These are phyloP conservation scores for Coemansia pectinata DNA, from an alignment of 192 early-diverging fungal species.

Conservation along the genomic window DNA sequence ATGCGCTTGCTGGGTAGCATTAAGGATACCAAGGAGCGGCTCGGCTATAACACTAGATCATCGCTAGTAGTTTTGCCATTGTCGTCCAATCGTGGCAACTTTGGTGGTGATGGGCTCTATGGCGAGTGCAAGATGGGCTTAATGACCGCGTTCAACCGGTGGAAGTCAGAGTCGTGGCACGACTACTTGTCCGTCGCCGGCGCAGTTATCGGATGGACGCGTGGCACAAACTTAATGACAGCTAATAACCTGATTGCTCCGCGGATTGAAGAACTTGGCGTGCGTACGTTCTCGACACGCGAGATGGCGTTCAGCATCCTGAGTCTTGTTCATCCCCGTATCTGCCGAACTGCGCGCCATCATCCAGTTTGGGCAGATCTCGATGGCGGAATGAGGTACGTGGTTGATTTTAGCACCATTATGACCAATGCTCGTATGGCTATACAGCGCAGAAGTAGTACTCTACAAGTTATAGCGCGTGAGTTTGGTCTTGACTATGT, in stretches of 20 bases:
- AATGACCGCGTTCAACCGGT: slow-evolving; percentile 88
- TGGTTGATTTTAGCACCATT: not conserved
- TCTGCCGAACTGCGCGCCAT: slow-evolving; percentile 64
- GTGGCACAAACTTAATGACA: slow-evolving; percentile 92
- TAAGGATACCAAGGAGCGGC: slow-evolving; percentile 79
- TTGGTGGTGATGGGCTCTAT: slow-evolving; percentile 91
- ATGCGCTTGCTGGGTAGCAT: slow-evolving; percentile 81
- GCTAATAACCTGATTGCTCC: slow-evolving; percentile 83
- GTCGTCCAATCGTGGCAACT: slow-evolving; percentile 93
- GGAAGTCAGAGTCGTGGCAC: slow-evolving; percentile 85
- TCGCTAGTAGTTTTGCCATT: slow-evolving; percentile 84
- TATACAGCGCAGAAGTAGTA: not conserved
- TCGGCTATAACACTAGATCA: slow-evolving; percentile 76
- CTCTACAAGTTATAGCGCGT: not conserved
- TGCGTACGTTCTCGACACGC: slow-evolving; percentile 84
- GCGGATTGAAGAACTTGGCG: slow-evolving; percentile 80
- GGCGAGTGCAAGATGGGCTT: slow-evolving; percentile 90
- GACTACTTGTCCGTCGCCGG: slow-evolving; percentile 84
- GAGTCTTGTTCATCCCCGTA: slow-evolving; percentile 76
- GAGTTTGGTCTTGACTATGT: slow-evolving; percentile 3
- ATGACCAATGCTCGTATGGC: not conserved
- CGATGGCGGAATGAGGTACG: slow-evolving; percentile 54
- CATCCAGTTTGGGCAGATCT: slow-evolving; percentile 89
- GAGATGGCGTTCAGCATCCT: slow-evolving; percentile 97
- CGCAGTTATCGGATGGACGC: slow-evolving; percentile 94